These are phyloP conservation scores for Talaromyces funiculosus DNA, from an alignment of 2,329 filamentous ascomycete species.

Conservation along the genomic window DNA sequence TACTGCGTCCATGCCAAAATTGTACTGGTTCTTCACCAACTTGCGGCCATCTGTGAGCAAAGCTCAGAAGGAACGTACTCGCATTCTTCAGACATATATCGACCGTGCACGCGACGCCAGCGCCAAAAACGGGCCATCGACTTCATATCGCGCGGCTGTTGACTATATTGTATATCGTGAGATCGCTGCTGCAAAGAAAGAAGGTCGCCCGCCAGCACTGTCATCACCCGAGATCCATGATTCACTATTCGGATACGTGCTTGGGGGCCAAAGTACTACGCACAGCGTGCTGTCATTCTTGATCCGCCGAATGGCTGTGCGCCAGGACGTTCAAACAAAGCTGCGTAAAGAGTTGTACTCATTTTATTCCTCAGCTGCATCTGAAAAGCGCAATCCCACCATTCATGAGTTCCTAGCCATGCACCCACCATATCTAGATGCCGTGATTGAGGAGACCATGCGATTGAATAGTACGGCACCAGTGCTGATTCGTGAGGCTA, in stretches of 20 bases:
- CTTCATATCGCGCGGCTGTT: background rate
- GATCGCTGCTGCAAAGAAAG: background rate
- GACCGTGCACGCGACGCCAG: background rate
- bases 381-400: constrained; percentile 22
- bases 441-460: constrained; percentile 36
- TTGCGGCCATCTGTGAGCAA: background rate
- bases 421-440: constrained; percentile 40
- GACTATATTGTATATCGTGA: background rate
- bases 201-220: background rate
- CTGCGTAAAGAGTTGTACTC: constrained; percentile 28
- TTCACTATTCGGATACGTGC: constrained; percentile 27
- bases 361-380: constrained; percentile 21
- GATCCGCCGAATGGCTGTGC: constrained; percentile 34
- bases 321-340: constrained; percentile 30
- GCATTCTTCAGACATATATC: background rate
- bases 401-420: constrained; percentile 27
- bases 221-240: background rate
- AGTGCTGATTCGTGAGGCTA: constrained; percentile 25
- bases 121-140: background rate
- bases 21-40: background rate
- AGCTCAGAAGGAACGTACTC: background rate
- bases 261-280: constrained; percentile 45
- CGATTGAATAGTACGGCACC: constrained; percentile 27
- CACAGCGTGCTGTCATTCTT: constrained; percentile 38
- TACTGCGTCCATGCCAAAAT: background rate